Evolutionary conservation across 495 filamentous ascomycete species (phyloP), one percentile per base, ranked within the genome.

Genomic region (Ascodesmis nigricans): DNA sequence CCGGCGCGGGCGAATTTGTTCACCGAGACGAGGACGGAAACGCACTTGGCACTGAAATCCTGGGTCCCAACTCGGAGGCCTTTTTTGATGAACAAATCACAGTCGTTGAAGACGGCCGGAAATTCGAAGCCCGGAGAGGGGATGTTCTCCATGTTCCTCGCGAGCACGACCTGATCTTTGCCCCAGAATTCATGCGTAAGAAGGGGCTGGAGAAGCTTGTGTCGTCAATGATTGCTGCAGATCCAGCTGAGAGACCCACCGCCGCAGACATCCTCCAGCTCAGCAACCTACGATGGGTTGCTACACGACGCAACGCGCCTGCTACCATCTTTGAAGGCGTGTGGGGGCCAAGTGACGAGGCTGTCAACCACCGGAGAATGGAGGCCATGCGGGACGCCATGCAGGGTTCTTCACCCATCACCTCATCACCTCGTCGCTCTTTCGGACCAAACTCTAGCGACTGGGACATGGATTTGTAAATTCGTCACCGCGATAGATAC

Each of bases 241-340:
- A 73, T 21, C 77, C 83, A 0, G 44, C 55, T n/a, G 56, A 71
- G 31, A 74, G 87, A 19, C 84, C 84, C 5, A 69, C 66, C 0
- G 66, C 75, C 14, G 65, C 71, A 28, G 67, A 91, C 39, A 55
- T 95, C 7, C 60, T 91, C 30, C 49, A 57, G 29, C 61, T 63
- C 1, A 67, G 66, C 24, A 75, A 78, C 13, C 62, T 87, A 16
- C 62, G 62, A 38, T 97, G 90, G 73, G 75, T 80, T 13, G 65
- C 65, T 36, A 50, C 52, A 29, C 71, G 81, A 39, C 71, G 78
- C 21, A 69, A 71, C 29, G 78, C 80, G 16, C 77, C 78, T 18
- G 90, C 90, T 15, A 90, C 78, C 6, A 71, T 93, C 32, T 95
- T 73, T 41, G 87, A 97, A 58, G 90, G 87, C 44, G 82, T 79